These are phyloP conservation scores for Pecoramyces ruminantium DNA, from an alignment of 192 early-diverging fungal species.

Conservation along the genomic window DNA sequence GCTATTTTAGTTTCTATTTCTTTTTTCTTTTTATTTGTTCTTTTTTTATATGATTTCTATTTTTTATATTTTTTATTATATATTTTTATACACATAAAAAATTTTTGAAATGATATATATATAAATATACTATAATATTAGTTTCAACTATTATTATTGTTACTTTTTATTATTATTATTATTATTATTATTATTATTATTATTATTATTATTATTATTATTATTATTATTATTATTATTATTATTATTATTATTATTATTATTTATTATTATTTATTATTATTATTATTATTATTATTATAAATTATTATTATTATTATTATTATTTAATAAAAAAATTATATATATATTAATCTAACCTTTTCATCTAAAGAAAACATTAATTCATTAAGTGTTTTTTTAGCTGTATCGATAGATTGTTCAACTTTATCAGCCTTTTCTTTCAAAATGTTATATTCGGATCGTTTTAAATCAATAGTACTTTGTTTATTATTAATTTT, in stretches of 20 bases:
- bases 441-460: conserved; percentile 63
- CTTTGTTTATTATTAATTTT: conserved; percentile 58
- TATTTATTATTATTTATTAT: conserved; percentile 4
- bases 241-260: background rate
- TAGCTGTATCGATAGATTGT: conserved; percentile 38
- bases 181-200: too few relatives aligned
- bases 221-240: too few relatives aligned
- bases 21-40: background rate
- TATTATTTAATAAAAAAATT: background rate
- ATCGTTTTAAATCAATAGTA: conserved; percentile 54
- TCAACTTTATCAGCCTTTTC: conserved; percentile 31
- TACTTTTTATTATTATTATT: too few relatives aligned
- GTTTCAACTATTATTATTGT: too few relatives aligned
- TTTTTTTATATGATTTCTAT: background rate
- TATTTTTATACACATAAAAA: too few relatives aligned
- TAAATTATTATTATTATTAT: background rate
- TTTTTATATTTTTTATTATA: too few relatives aligned
- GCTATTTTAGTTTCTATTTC: background rate
- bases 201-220: too few relatives aligned
- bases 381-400: conserved; percentile 24
- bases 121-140: too few relatives aligned
- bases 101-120: too few relatives aligned
- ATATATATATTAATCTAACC: conserved; percentile 8
- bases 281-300: too few relatives aligned
- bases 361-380: conserved; percentile 11